Evolutionary conservation across 306 rosid species (phyloP), one percentile per base, ranked within the genome.

Genomic region (Vigna trinervia): DNA sequence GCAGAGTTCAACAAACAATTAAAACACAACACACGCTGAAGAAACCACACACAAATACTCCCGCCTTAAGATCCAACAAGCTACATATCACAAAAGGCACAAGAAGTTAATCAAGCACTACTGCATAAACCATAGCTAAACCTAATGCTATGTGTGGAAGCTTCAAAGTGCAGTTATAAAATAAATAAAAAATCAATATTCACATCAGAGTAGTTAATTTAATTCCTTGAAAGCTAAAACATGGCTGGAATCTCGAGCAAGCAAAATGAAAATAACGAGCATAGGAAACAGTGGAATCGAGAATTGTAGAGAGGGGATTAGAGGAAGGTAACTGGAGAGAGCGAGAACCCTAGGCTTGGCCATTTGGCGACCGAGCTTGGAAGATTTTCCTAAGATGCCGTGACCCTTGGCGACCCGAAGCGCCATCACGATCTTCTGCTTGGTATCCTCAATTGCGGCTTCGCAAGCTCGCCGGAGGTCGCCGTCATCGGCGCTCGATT

Each of bases 291-390:
- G 38, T 13, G 0, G 63, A 69, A 61, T 43, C 60, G 30, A 8
- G 4, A 76, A 17, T 26, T 5, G 65, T 22, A 63, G 41, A 36
- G 23, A 69, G 22, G n/a, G 51, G 22, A 7, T 32, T 65, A 77
- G n/a, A 9, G 60, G 39, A 0, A 80, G 84, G 79, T 82, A 90
- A 95, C 99, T 89, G 66, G 97, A 92, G 62, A 95, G 90, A 79
- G 97, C 98, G 10, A 95, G 97, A 86, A 95, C 99, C 94, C 98
- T 89, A 81, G 99, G 96, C 71, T 92, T 92, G 36, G 97, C 99
- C 99, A 95, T 92, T 69, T 95, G 93, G 28, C 96, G 98, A 20
- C 97, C 92, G 11, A 92, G 85, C 92, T 86, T 95, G 80, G 89
- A 92, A 19, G 92, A 77, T 77, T 88, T 95, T 7, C 90, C 94